phyloP scores from a whole-genome alignment of 352 stramenopile species.

The Phytopythium cucurbitacearum region DNA sequence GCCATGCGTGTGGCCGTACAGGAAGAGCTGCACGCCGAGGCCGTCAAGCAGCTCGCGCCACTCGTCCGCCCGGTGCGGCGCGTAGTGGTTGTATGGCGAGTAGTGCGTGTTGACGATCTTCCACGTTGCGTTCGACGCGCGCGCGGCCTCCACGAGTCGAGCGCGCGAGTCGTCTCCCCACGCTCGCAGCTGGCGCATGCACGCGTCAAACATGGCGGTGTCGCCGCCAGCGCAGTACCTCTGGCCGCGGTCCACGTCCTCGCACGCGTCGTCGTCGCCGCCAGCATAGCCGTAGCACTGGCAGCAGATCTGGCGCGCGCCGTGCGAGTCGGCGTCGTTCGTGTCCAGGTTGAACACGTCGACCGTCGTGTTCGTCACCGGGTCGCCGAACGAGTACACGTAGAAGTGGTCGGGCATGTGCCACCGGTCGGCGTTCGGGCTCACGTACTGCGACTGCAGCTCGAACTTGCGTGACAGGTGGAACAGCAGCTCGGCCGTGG shows the following conservation, averaged over 20 bases:
- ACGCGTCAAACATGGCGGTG: constrained; percentile 62
- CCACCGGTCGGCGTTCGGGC: constrained; percentile 77
- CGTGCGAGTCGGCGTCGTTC: constrained; percentile 66
- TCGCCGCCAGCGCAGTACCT: constrained; percentile 45
- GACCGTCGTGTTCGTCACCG: constrained; percentile 54
- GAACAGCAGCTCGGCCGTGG: constrained; percentile 33
- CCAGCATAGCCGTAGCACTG: constrained; percentile 77
- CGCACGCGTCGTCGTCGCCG: constrained; percentile 44
- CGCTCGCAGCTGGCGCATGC: constrained; percentile 52
- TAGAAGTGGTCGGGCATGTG: constrained; percentile 82
- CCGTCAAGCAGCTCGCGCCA: constrained; percentile 55
- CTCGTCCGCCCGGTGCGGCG: constrained; percentile 32
- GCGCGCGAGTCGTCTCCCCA: constrained; percentile 60
- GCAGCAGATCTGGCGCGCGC: constrained; percentile 69
- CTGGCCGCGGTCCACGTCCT: constrained; percentile 47
- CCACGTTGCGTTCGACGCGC: constrained; percentile 66
- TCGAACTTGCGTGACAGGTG: constrained; percentile 64
- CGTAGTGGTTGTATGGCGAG: constrained; percentile 76
- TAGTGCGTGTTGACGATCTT: constrained; percentile 87
- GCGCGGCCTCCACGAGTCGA: constrained; percentile 45
- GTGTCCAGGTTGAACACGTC: constrained; percentile 88
- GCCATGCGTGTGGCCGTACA: constrained; percentile 70
- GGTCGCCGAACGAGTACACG: constrained; percentile 59
- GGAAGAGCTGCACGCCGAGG: constrained; percentile 55
- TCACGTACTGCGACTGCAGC: constrained; percentile 76